Evolutionary conservation across 352 stramenopile species (phyloP).

Genomic region (Pythium apleroticum): DNA sequence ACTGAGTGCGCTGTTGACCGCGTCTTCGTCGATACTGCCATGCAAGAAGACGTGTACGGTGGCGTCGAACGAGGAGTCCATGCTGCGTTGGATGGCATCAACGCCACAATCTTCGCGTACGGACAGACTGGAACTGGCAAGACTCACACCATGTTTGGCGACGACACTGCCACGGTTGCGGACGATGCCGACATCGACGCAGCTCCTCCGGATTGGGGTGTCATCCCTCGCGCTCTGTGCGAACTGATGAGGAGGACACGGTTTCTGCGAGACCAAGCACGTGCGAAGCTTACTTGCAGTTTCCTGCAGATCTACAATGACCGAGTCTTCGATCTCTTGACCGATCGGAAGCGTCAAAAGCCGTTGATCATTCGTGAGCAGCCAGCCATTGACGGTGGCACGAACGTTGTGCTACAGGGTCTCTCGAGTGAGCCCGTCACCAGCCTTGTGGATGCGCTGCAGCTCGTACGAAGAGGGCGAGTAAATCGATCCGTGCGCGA

Average conservation of each 20-base stretch:
- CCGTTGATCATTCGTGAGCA: slow-evolving; percentile 74
- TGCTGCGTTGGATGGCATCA: slow-evolving; percentile 79
- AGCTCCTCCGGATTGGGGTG: slow-evolving; percentile 41
- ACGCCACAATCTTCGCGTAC: slow-evolving; percentile 92
- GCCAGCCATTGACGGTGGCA: slow-evolving; percentile 46
- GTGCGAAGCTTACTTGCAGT: slow-evolving; percentile 66
- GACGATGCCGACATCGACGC: not conserved
- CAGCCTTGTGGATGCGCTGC: slow-evolving; percentile 47
- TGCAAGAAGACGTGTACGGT: slow-evolving; percentile 81
- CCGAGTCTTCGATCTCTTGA: slow-evolving; percentile 89
- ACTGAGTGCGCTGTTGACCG: slow-evolving; percentile 74
- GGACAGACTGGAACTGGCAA: slow-evolving; percentile 91
- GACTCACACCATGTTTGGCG: slow-evolving; percentile 91
- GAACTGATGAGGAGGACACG: slow-evolving; percentile 52
- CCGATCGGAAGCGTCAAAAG: slow-evolving; percentile 59
- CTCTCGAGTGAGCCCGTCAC: slow-evolving; percentile 50
- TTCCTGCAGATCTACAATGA: slow-evolving; percentile 97
- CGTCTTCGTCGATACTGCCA: slow-evolving; percentile 61
- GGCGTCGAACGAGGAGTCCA: slow-evolving; percentile 62
- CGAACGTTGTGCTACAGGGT: slow-evolving; percentile 57
- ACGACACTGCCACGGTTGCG: slow-evolving; percentile 21
- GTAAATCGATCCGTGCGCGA: slow-evolving; percentile 69
- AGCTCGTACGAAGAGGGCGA: slow-evolving; percentile 49
- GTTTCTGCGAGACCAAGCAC: slow-evolving; percentile 11
- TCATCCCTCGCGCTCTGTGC: slow-evolving; percentile 76